Evolutionary conservation across 768 basidiomycete genomes (phyloP).

Genomic region (Termitomyces sp.): DNA sequence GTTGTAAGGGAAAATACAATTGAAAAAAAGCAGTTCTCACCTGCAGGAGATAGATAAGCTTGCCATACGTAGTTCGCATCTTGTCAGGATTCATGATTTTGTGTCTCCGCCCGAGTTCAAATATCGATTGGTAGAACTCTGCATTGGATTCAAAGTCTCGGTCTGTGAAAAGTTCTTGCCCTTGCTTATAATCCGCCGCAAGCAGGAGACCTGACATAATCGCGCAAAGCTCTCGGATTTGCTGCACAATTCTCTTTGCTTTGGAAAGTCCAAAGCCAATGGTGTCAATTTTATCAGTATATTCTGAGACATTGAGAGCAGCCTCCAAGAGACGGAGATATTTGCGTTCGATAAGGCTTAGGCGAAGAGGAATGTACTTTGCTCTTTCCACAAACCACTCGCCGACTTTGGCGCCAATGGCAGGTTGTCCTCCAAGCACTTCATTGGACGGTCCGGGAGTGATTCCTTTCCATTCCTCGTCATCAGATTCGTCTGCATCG

Average conservation of each 20-base stretch:
- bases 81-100: constrained; percentile 94
- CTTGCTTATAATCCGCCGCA: constrained; percentile 81
- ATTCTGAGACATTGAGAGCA: constrained; percentile 79
- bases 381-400: constrained; percentile 85
- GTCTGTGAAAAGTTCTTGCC: constrained; percentile 81
- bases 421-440: constrained; percentile 51
- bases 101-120: constrained; percentile 79
- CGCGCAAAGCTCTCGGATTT: constrained; percentile 83
- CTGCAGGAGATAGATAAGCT: constrained; percentile 79
- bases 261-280: constrained; percentile 74
- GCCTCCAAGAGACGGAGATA: constrained; percentile 82
- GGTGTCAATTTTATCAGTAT: constrained; percentile 88
- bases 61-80: constrained; percentile 86
- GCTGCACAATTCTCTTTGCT: constrained; percentile 82
- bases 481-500: constrained; percentile 29
- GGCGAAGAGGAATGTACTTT: constrained; percentile 75
- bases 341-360: constrained; percentile 74
- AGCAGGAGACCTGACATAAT: constrained; percentile 82
- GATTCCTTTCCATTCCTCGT: constrained; percentile 41
- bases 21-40: constrained; percentile 28
- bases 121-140: constrained; percentile 74
- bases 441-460: constrained; percentile 27
- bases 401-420: constrained; percentile 56
- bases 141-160: constrained; percentile 78
- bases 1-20: constrained; percentile 3